These are phyloP conservation scores for Rhizopus arrhizus DNA, from an alignment of 371 early-diverging fungal species.

Conservation along the genomic window DNA sequence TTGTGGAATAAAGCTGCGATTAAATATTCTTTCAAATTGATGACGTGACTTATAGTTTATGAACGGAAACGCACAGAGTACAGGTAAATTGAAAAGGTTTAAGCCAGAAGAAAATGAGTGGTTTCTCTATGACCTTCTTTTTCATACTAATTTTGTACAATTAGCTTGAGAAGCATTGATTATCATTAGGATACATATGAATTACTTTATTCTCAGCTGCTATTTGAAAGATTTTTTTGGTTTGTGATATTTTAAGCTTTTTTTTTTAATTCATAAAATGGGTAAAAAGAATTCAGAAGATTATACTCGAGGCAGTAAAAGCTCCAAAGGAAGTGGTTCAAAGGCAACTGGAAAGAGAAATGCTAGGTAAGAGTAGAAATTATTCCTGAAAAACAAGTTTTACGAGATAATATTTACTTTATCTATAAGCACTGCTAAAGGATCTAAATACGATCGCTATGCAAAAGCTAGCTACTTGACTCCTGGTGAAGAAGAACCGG, in stretches of 20 bases:
- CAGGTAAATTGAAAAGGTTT: too few species aligned
- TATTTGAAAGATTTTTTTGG: slow-evolving; percentile 2
- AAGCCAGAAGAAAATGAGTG: too few species aligned
- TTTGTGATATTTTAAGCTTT: neutral
- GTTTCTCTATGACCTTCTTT: too few species aligned
- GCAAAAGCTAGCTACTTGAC: slow-evolving; percentile 23
- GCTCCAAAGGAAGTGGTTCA: slow-evolving; percentile 11
- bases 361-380: slow-evolving; percentile 9
- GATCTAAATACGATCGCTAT: slow-evolving; percentile 28
- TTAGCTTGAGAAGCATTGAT: too few species aligned
- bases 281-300: slow-evolving; percentile 36
- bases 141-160: too few species aligned
- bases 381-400: neutral
- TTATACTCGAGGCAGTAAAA: slow-evolving; percentile 11
- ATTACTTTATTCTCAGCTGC: neutral
- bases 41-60: neutral
- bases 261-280: slow-evolving; percentile 15
- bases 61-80: too few species aligned
- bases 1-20: too few species aligned
- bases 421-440: slow-evolving; percentile 14
- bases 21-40: neutral
- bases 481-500: slow-evolving; percentile 16
- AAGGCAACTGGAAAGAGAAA: slow-evolving; percentile 24
- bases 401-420: neutral
- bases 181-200: neutral